Evolutionary conservation across 768 basidiomycete species (phyloP).

Genomic region (Rickenella mellea): DNA sequence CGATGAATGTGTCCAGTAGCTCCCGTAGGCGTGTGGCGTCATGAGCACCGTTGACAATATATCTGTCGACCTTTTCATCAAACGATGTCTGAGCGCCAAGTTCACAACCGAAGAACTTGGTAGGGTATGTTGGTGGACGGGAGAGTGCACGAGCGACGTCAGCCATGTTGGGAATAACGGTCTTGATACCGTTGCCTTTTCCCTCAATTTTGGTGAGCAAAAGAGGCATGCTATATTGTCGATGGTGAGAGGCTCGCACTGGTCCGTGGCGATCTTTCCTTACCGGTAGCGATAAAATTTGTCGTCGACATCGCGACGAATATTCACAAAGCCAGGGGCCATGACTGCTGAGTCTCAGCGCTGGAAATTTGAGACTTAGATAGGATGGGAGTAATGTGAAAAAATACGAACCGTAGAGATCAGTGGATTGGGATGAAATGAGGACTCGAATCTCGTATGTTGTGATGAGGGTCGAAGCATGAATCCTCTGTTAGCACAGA

Average conservation of each 20-base stretch:
- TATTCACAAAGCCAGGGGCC: slow-evolving; percentile 83
- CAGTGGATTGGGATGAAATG: slow-evolving; percentile 28
- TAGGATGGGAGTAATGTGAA: background rate
- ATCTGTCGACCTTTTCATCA: slow-evolving; percentile 94
- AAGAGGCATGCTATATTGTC: slow-evolving; percentile 72
- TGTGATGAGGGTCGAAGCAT: slow-evolving; percentile 88
- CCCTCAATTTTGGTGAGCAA: slow-evolving; percentile 96
- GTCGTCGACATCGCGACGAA: slow-evolving; percentile 94
- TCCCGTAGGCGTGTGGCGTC: slow-evolving; percentile 86
- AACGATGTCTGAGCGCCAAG: slow-evolving; percentile 95
- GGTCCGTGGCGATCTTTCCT: slow-evolving; percentile 13
- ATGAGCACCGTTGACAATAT: slow-evolving; percentile 98
- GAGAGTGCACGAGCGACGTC: slow-evolving; percentile 93
- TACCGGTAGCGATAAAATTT: slow-evolving; percentile 93
- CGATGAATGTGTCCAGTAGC: slow-evolving; percentile 93
- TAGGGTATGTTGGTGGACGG: slow-evolving; percentile 91
- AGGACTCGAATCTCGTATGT: slow-evolving; percentile 57
- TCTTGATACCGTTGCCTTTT: slow-evolving; percentile 99
- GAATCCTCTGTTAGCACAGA: slow-evolving; percentile 77
- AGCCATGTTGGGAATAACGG: slow-evolving; percentile 96
- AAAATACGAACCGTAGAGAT: slow-evolving; percentile 40
- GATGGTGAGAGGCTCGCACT: slow-evolving; percentile 2
- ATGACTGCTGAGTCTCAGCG: slow-evolving; percentile 49
- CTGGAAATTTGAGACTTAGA: background rate
- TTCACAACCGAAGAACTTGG: slow-evolving; percentile 99